phyloP scores from a whole-genome alignment of 371 early-diverging fungal species.

The Mortierella sp. region DNA sequence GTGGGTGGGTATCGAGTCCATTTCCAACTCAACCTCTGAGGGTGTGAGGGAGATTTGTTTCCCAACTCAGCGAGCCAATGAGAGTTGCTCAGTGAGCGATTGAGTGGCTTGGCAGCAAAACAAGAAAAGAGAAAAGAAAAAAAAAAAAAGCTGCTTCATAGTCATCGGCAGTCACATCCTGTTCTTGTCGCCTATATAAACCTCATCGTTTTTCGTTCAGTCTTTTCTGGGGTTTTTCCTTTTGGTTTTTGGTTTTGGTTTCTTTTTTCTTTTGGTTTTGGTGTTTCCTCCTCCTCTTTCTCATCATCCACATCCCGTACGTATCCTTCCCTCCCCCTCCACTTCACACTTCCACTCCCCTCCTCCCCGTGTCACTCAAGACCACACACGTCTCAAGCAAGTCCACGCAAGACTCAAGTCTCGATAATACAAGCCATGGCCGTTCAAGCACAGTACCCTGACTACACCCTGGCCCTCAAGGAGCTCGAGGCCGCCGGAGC shows the following conservation, averaged over 20 bases:
- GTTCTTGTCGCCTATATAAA: constrained; percentile 9
- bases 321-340: constrained; percentile 11
- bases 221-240: constrained; percentile 51
- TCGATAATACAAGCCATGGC: constrained; percentile 19
- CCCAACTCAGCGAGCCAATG: constrained; percentile 3
- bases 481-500: constrained; percentile 51
- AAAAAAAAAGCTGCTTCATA: not conserved
- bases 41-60: not conserved
- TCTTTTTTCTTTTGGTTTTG: constrained; percentile 26
- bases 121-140: constrained; percentile 11
- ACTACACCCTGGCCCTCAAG: constrained; percentile 61
- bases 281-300: constrained; percentile 19
- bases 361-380: not conserved
- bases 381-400: not conserved
- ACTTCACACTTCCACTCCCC: not conserved
- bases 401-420: constrained; percentile 20
- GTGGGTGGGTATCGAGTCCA: not conserved
- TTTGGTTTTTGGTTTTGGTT: constrained; percentile 51
- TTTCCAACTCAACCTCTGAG: not conserved
- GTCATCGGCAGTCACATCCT: not conserved
- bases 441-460: constrained; percentile 55
- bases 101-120: constrained; percentile 4
- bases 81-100: not conserved
- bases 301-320: constrained; percentile 16
- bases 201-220: constrained; percentile 16